A percentile compares a stretch with the other conserved stretches of the same genome.
Conservation (phyloP, 306 rosid genomes). For the Luffa acutangula region DNA sequence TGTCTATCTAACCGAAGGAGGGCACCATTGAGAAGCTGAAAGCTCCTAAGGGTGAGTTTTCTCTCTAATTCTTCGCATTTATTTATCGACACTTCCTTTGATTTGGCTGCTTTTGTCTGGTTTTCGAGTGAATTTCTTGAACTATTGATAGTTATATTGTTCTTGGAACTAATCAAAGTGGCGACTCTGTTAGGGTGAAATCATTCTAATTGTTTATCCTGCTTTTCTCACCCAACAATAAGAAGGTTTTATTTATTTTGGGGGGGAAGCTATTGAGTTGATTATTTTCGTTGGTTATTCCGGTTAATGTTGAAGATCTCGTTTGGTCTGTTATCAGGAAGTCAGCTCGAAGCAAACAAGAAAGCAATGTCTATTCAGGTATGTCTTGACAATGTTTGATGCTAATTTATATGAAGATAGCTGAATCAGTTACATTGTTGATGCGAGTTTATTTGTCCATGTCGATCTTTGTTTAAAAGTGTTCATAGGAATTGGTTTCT, state of each 20-base stretch:
- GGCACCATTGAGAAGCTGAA: slow-evolving; percentile 44
- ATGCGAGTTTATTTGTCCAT: neutral
- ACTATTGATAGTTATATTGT: neutral
- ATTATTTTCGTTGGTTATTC: neutral
- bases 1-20: too few relatives aligned
- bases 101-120: neutral
- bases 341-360: slow-evolving; percentile 45
- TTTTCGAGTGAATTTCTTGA: neutral
- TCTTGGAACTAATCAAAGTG: neutral
- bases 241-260: too few relatives aligned
- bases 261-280: neutral
- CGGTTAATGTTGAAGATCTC: neutral
- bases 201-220: neutral
- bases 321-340: slow-evolving; percentile 15
- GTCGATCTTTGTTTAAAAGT: neutral
- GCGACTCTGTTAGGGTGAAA: neutral
- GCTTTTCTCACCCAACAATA: neutral
- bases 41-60: neutral
- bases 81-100: neutral
- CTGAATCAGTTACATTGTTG: neutral
- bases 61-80: neutral
- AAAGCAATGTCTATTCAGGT: slow-evolving; percentile 41
- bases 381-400: neutral
- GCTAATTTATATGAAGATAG: neutral
- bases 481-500: neutral